phyloP scores from a whole-genome alignment of 257 asterid species.

The Asclepias syriaca region DNA sequence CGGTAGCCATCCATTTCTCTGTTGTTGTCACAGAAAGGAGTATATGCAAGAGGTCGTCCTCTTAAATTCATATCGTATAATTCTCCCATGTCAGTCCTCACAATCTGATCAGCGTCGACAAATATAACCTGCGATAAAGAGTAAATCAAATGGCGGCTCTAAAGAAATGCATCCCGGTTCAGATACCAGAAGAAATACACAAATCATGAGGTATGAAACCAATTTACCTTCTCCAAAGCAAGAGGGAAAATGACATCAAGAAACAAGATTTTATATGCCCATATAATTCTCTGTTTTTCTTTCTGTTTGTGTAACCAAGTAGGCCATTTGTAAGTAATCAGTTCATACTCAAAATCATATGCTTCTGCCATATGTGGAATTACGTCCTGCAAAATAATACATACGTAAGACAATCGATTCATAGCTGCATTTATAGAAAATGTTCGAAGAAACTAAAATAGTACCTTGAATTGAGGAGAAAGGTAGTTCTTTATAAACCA shows the following conservation, averaged over 20 bases:
- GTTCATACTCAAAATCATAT: slow-evolving; percentile 88
- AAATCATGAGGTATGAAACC: neutral
- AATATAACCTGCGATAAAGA: slow-evolving; percentile 73
- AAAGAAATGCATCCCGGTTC: neutral
- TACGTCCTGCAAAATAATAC: slow-evolving; percentile 47
- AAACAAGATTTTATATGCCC: slow-evolving; percentile 95
- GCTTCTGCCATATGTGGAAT: slow-evolving; percentile 93
- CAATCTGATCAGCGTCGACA: slow-evolving; percentile 94
- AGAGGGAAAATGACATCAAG: slow-evolving; percentile 99
- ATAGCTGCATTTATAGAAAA: slow-evolving; percentile 10
- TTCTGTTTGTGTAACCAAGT: slow-evolving; percentile 96
- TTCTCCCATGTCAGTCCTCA: slow-evolving; percentile 96
- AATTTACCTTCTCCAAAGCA: slow-evolving; percentile 79
- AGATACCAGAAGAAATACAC: neutral
- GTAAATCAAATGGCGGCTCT: neutral
- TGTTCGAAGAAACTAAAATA: slow-evolving; percentile 7
- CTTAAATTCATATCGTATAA: slow-evolving; percentile 88
- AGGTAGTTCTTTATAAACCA: slow-evolving; percentile 99
- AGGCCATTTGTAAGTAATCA: slow-evolving; percentile 98
- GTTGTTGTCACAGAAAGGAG: slow-evolving; percentile 98
- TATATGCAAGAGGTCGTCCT: slow-evolving; percentile 90
- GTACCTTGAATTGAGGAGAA: slow-evolving; percentile 96
- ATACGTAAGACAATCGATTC: slow-evolving; percentile 9
- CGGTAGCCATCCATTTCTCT: slow-evolving; percentile 99
- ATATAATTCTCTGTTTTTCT: slow-evolving; percentile 92